Evolutionary conservation across 31 red algal genomes (phyloP).

Genomic region (Asparagopsis taxiformis): DNA sequence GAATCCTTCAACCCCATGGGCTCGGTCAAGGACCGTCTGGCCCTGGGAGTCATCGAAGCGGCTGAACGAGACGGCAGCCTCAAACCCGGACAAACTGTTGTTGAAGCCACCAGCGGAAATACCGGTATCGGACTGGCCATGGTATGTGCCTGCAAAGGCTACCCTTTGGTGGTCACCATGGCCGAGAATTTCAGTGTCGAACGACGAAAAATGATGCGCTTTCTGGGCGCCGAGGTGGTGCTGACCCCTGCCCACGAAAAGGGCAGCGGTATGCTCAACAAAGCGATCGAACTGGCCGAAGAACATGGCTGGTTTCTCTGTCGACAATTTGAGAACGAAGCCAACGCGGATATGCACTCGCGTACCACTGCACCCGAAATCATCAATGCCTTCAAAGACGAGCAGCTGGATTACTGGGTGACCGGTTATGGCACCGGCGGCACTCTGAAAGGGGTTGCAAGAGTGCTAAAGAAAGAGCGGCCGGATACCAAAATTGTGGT

Average conservation of each 20-base stretch:
- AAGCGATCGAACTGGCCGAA: no score
- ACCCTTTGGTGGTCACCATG: constrained; percentile 37
- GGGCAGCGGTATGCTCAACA: no score
- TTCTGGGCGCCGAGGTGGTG: constrained; percentile 16
- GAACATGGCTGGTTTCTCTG: no score
- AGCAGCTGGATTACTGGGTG: no score
- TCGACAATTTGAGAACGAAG: no score
- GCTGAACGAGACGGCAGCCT: constrained; percentile 23
- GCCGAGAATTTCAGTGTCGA: constrained; percentile 30
- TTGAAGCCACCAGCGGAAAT: constrained; percentile 46
- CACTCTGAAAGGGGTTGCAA: no score
- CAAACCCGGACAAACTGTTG: constrained; percentile 25
- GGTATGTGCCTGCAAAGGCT: constrained; percentile 5
- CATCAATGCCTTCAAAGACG: no score
- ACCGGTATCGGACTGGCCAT: constrained; percentile 44
- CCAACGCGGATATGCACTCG: no score
- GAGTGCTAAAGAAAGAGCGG: no score
- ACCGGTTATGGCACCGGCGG: no score
- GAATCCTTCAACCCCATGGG: constrained; percentile 7
- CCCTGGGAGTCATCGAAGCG: constrained; percentile 24
- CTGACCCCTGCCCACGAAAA: background rate
- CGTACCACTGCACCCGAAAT: no score
- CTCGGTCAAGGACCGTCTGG: constrained; percentile 33
- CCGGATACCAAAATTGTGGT: no score
- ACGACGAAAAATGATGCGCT: constrained; percentile 23